Base-by-base conservation (phyloP, 345 rosid species). In the Anacardium occidentale region DNA sequence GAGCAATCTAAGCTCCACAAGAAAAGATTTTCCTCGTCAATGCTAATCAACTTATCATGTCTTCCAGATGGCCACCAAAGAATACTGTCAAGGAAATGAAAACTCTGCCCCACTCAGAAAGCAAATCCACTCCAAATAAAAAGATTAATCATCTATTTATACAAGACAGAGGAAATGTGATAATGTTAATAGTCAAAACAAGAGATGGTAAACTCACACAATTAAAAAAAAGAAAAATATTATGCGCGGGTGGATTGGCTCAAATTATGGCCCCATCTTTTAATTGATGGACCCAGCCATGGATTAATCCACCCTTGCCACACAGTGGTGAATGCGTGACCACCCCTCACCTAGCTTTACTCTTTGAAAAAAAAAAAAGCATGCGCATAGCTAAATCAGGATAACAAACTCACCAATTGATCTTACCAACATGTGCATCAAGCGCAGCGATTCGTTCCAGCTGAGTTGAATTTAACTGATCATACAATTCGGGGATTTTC, bases 401-500 rank as follows among this genome's bases (percentile, higher is more conserved):
- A 73, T 42, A 32, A 81, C 20, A 74, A 78, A 79, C 91, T 86
- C 82, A 89, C 96, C 97, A 85, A 77, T 87, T 88, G 62, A 92
- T 84, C 88, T 91, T 92, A 60, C 93, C 85, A 78, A 64, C 86
- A 78, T 88, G 96, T 25, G 82, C 84, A 88, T 92, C 96, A 72
- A 95, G 99, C 12, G 89, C 86, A 2, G 98, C 91, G 68, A 89
- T 76, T 62, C 79, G 85, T 82, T 91, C 99, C 85, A 89, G 57
- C 51, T 92, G 98, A 68, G 97, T 96, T 2, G 97, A 92, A 84
- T 78, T 92, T 51, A 85, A 54, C 67, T 90, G 98, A 62, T 98
- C 97, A 69, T 92, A 89, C 57, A 95, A 72, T 89, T 95, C 99
- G n/a, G 96, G 99, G 56, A 95, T 92, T 82, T 84, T 96, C 98